Percentiles rank a stretch among this genome's conserved stretches.
Conservation (phyloP, 176 grass and related monocot species). For the Pontederia paniculata region DNA sequence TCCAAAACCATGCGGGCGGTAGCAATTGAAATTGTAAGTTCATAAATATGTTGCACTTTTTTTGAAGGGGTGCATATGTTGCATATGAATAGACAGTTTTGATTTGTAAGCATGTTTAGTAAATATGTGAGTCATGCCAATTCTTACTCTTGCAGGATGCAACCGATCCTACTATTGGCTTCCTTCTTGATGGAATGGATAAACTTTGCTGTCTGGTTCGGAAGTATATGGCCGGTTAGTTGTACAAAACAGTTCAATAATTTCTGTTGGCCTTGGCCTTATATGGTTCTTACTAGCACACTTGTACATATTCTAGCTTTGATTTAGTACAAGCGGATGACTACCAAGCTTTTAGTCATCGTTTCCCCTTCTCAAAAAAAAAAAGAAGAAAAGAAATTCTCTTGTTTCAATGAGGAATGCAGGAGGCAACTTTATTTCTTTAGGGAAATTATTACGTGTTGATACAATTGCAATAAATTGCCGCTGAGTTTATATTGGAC, state of each 20-base stretch:
- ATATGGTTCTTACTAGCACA: no score
- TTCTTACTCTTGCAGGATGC: constrained; percentile 54
- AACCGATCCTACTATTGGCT: constrained; percentile 86
- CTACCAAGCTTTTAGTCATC: no score
- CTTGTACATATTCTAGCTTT: no score
- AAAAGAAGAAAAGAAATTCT: no score
- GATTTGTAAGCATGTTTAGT: constrained; percentile 17
- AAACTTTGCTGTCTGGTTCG: constrained; percentile 86
- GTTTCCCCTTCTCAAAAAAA: no score
- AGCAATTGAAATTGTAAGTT: constrained; percentile 89
- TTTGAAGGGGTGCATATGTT: background rate
- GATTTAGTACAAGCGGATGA: no score
- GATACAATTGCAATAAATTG: no score
- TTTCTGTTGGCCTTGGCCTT: no score
- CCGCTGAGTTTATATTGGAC: no score
- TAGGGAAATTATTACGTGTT: no score
- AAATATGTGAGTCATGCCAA: background rate
- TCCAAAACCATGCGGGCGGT: constrained; percentile 46
- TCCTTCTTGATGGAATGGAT: constrained; percentile 90
- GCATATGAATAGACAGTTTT: constrained; percentile 1
- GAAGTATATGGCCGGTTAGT: constrained; percentile 90
- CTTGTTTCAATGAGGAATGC: no score
- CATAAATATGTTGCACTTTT: background rate
- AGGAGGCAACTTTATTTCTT: no score
- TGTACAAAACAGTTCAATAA: constrained; percentile 1